Conservation (phyloP, 805 yeast genomes). For the Candida sonorensis region DNA sequence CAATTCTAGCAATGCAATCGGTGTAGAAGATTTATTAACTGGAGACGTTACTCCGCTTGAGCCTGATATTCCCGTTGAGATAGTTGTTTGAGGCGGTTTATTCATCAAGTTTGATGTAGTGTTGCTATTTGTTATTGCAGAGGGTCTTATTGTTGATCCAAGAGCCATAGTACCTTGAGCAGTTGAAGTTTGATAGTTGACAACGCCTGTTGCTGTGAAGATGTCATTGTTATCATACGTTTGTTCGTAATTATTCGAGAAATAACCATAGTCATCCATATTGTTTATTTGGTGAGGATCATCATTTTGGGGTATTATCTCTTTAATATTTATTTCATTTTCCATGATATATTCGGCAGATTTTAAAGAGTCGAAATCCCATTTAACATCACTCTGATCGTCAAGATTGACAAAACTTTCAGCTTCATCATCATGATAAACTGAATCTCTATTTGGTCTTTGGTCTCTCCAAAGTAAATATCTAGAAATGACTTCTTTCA, state of each 20-base stretch:
- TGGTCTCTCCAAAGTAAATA: slow-evolving; percentile 74
- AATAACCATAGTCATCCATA: slow-evolving; percentile 10
- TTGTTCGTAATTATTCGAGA: too few relatives aligned
- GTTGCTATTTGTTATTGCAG: slow-evolving; percentile 4
- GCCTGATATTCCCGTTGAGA: too few relatives aligned
- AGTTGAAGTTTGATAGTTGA: slow-evolving; percentile 6
- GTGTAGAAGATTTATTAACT: slow-evolving; percentile 14
- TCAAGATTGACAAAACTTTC: slow-evolving; percentile 22
- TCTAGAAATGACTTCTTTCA: slow-evolving; percentile 70
- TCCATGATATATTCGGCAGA: slow-evolving; percentile 68
- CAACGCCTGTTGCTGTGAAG: too few relatives aligned
- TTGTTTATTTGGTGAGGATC: slow-evolving; percentile 4
- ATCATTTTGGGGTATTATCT: slow-evolving; percentile 8
- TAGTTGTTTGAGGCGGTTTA: too few relatives aligned
- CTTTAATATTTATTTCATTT: slow-evolving; percentile 47
- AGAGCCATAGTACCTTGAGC: slow-evolving; percentile 10
- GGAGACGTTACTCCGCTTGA: slow-evolving; percentile 8
- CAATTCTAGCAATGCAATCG: too few relatives aligned
- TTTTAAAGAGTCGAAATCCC: slow-evolving; percentile 87
- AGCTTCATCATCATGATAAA: slow-evolving; percentile 37
- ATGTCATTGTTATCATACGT: too few relatives aligned
- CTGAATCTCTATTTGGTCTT: slow-evolving; percentile 46
- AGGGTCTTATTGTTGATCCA: slow-evolving; percentile 12
- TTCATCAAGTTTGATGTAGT: too few relatives aligned
- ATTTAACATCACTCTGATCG: slow-evolving; percentile 46